Percentiles rank a stretch among this genome's conserved stretches.
Conservation (phyloP, 2,329 filamentous ascomycete species). For the Colletotrichum destructivum region DNA sequence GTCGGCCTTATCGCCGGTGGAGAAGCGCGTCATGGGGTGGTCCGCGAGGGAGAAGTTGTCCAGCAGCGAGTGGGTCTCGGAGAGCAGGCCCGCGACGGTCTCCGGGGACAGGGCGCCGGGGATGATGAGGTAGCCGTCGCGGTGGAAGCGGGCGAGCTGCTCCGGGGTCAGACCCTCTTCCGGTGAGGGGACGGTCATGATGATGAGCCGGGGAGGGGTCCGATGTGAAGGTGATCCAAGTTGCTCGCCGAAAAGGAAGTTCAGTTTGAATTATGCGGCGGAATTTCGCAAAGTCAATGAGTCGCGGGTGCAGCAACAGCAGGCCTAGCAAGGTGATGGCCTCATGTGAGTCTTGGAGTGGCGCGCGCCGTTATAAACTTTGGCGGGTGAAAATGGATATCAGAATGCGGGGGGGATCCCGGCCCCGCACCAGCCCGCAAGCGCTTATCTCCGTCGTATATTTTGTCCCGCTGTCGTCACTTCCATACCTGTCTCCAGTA, state of each 20-base stretch:
- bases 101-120: conserved; percentile 79
- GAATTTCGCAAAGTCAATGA: background rate
- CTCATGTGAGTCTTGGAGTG: conserved; percentile 14
- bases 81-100: conserved; percentile 78
- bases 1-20: conserved; percentile 80
- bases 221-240: background rate
- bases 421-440: conserved; percentile 31
- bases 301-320: background rate
- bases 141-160: conserved; percentile 81
- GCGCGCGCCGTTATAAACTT: conserved; percentile 13
- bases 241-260: background rate
- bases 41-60: conserved; percentile 81
- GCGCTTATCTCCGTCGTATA: conserved; percentile 22
- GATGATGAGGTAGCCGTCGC: conserved; percentile 92
- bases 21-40: conserved; percentile 95
- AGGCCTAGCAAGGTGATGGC: background rate
- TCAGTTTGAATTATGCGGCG: background rate
- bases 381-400: background rate
- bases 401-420: conserved; percentile 36
- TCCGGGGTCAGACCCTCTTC: conserved; percentile 75
- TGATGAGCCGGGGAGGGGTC: background rate
- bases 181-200: conserved; percentile 26
- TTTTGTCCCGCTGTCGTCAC: conserved; percentile 18
- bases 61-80: conserved; percentile 83
- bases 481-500: background rate